phyloP scores from a whole-genome alignment of 495 filamentous ascomycete species.

The Aspergillus saccharolyticus region DNA sequence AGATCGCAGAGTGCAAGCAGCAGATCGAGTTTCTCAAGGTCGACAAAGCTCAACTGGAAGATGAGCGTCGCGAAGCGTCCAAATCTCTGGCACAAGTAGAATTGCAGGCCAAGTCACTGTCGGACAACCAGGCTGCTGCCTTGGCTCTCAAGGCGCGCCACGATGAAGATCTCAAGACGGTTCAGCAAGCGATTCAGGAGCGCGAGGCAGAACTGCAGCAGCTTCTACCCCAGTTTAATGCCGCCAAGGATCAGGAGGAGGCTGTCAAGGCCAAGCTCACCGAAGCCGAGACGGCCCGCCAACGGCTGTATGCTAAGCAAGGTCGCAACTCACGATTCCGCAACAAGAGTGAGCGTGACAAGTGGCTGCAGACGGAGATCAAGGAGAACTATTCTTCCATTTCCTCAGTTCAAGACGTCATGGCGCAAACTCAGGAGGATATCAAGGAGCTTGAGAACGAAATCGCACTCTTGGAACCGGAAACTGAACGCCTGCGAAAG shows the following conservation, averaged over 20 bases:
- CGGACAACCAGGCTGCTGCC: conserved; percentile 73
- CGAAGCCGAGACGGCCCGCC: conserved; percentile 67
- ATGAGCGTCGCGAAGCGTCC: conserved; percentile 77
- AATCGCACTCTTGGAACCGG: conserved; percentile 65
- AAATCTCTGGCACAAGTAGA: conserved; percentile 77
- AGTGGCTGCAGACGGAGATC: conserved; percentile 74
- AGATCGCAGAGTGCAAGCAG: conserved; percentile 73
- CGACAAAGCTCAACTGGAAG: conserved; percentile 84
- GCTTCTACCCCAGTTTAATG: conserved; percentile 68
- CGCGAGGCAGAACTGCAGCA: conserved; percentile 71
- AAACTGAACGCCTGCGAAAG: conserved; percentile 63
- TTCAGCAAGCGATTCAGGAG: conserved; percentile 66
- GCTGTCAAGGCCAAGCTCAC: conserved; percentile 63
- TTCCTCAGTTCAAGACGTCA: conserved; percentile 72
- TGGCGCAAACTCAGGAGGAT: conserved; percentile 78
- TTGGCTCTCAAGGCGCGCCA: conserved; percentile 65
- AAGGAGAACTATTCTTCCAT: conserved; percentile 71
- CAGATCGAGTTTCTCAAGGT: conserved; percentile 79
- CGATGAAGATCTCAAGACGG: conserved; percentile 65
- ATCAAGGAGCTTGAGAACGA: conserved; percentile 67
- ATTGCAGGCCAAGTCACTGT: conserved; percentile 72
- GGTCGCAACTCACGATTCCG: conserved; percentile 83
- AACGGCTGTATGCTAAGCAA: conserved; percentile 89
- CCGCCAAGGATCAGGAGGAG: conserved; percentile 67
- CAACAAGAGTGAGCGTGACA: conserved; percentile 82